Percentiles rank a stretch among this genome's conserved stretches.
Conservation (phyloP, 805 yeast genomes). For the Candida ipomoeae region DNA sequence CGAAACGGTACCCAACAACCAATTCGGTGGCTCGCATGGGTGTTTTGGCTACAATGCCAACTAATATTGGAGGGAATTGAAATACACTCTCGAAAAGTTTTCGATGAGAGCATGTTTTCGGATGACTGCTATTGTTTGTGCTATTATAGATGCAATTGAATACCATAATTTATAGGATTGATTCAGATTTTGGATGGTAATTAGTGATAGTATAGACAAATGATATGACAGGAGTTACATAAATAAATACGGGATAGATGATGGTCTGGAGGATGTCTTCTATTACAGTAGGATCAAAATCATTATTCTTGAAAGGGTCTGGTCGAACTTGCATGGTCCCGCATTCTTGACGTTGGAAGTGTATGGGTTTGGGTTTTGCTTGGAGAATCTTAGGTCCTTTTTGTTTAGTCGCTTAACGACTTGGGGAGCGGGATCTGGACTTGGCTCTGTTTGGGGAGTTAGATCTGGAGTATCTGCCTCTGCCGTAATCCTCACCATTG, state of each 20-base stretch:
- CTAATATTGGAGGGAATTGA: neutral
- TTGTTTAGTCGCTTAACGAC: constrained; percentile 15
- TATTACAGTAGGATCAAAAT: neutral
- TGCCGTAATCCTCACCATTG: constrained; percentile 14
- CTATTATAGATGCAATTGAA: neutral
- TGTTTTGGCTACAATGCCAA: constrained; percentile 3
- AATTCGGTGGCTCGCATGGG: constrained; percentile 5
- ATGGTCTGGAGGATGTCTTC: neutral
- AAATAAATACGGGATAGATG: neutral
- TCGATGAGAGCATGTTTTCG: neutral
- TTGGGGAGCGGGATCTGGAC: constrained; percentile 36
- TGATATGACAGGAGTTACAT: neutral
- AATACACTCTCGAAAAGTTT: neutral
- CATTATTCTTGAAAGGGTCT: neutral
- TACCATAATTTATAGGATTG: neutral
- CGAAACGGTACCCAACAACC: constrained; percentile 10
- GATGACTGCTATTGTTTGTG: neutral
- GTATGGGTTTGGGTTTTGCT: neutral
- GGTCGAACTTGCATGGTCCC: neutral
- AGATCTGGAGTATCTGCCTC: constrained; percentile 29
- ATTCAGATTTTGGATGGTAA: neutral
- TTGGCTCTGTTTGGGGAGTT: constrained; percentile 33
- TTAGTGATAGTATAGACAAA: neutral
- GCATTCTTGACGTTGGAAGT: neutral
- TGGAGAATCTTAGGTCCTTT: neutral